Conservation (phyloP, 1,284 basidiomycete genomes). For the Puccinia hordei region DNA sequence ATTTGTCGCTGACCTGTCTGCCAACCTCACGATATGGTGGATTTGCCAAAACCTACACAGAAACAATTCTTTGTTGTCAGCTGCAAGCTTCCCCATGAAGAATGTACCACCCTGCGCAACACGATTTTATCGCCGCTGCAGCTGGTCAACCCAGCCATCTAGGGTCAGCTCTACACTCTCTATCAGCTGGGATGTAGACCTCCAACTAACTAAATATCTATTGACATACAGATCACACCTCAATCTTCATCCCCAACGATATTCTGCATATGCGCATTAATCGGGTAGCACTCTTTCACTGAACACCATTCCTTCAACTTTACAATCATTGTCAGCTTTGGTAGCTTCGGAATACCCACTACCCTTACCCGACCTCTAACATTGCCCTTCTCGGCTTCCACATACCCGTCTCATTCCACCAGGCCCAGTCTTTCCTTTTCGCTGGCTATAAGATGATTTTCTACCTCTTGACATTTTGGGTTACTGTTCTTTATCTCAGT, state of each 20-base stretch:
- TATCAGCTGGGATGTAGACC: background rate
- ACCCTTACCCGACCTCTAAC: background rate
- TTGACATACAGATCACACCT: constrained; percentile 1
- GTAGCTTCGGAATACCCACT: background rate
- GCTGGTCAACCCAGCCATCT: background rate
- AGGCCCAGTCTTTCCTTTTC: background rate
- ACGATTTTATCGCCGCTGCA: constrained; percentile 24
- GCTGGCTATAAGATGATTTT: constrained; percentile 9
- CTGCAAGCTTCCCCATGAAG: too few species aligned
- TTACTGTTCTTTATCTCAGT: constrained; percentile 3
- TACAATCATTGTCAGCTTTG: background rate
- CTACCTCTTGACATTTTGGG: constrained; percentile 16
- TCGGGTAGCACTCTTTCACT: background rate
- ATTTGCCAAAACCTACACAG: too few species aligned
- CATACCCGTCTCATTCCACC: background rate
- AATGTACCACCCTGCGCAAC: constrained; percentile 14
- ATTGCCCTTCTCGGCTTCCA: background rate
- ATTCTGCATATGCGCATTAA: background rate
- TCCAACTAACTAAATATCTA: background rate
- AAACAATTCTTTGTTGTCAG: too few species aligned
- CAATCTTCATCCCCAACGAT: background rate
- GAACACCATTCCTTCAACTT: too few species aligned
- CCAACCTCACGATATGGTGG: too few species aligned
- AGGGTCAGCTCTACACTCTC: background rate
- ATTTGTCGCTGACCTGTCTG: too few species aligned